Base-by-base conservation (phyloP, 345 rosid species). In the Citrus reticulata region DNA sequence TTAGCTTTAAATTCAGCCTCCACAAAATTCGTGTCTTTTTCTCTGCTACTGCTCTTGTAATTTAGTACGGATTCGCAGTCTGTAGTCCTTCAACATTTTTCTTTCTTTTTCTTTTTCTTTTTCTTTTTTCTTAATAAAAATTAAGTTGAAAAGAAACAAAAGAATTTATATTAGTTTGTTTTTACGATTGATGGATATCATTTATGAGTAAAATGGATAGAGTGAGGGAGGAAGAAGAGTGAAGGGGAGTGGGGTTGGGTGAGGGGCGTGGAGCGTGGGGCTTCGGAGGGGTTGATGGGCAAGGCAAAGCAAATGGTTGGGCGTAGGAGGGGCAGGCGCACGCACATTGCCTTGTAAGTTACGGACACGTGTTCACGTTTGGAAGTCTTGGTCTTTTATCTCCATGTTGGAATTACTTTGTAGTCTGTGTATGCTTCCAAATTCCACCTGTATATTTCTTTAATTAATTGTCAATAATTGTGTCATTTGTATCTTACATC, bases 291-390 rank as follows among this genome's bases (percentile, higher is more conserved):
- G 20, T 54, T 54, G 22, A 54, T 54, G 58, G 58, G n/a, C 20
- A 54, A 54, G 4, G 58, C 58, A 17, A 54, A 54, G 42, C 22
- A 34, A 19, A 34, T 6, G 32, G 24, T 29, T 25, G 63, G 30
- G 27, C 2, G 61, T 63, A 6, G 46, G 75, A 35, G 59, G 32
- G 77, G 78, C 42, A 65, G 51, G 55, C 37, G 59, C 79, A 77
- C 61, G 75, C 79, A 9, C 70, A 80, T 58, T 62, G 84, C 81
- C 80, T 72, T 78, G 75, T 29, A 79, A 67, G 84, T 58, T 72
- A 81, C 76, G 79, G 82, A 69, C 87, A 84, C 84, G 88, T 81
- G 86, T 78, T 74, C 37, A 37, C 55, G 60, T 37, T 30, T 35
- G 60, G 55, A 65, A 55, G 64, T 67, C 20, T n/a, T 74, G 22